A percentile compares a stretch with the other conserved stretches of the same genome.
Evolutionary conservation across 2,329 filamentous ascomycete genomes (phyloP).

Genomic region (Talaromyces sp.): DNA sequence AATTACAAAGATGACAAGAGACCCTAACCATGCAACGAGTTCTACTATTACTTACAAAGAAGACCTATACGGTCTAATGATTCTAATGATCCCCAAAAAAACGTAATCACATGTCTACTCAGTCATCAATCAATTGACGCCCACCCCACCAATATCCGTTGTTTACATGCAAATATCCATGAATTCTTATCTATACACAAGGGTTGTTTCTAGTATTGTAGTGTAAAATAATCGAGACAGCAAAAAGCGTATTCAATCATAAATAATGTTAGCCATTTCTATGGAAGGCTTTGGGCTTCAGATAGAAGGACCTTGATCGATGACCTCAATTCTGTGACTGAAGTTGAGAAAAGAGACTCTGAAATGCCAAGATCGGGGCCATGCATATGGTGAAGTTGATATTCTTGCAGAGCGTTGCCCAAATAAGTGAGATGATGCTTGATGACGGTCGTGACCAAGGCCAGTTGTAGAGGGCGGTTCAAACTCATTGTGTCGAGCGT

Average conservation of each 20-base stretch:
- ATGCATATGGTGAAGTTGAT: background rate
- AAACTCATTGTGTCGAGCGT: background rate
- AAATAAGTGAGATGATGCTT: background rate
- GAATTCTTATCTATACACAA: too few species aligned
- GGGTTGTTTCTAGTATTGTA: too few species aligned
- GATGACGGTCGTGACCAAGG: background rate
- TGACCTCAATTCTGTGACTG: background rate
- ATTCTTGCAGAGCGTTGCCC: background rate
- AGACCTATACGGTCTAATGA: too few species aligned
- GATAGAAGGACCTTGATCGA: background rate
- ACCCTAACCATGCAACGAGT: too few species aligned
- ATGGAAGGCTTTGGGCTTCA: background rate
- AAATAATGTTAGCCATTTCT: background rate
- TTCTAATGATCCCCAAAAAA: too few species aligned
- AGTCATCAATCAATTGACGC: background rate
- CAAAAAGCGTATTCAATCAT: background rate
- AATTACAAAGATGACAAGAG: too few species aligned
- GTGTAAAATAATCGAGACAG: too few species aligned
- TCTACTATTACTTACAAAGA: too few species aligned
- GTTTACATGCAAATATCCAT: background rate
- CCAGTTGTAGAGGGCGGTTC: background rate
- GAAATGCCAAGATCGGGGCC: background rate
- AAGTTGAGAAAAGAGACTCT: background rate
- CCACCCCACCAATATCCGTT: background rate
- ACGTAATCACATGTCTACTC: background rate